Evolutionary conservation across 805 yeast species (phyloP).

Genomic region (Metschnikowia bowlesiae): DNA sequence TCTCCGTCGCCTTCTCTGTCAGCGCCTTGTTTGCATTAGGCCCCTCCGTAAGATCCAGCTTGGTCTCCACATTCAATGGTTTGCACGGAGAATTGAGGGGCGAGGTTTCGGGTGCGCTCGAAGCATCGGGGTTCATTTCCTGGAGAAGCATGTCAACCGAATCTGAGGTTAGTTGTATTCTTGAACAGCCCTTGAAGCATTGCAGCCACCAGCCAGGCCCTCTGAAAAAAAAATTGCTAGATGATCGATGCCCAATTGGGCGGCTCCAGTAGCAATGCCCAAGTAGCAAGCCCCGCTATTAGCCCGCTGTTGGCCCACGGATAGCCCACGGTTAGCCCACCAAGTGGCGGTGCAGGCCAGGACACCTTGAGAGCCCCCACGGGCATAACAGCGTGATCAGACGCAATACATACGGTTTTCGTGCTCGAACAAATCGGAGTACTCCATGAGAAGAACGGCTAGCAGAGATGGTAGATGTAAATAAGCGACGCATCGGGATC

Average conservation of each 20-base stretch:
- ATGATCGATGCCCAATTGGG: too few species aligned
- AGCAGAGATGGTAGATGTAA: not conserved
- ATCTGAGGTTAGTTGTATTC: slow-evolving; percentile 21
- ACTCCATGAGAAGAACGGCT: not conserved
- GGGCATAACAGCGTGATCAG: too few species aligned
- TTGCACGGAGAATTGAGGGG: slow-evolving; percentile 27
- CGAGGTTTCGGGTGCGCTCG: slow-evolving; percentile 7
- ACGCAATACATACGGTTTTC: slow-evolving; percentile 25
- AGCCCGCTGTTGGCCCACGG: too few species aligned
- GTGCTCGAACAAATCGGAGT: slow-evolving; percentile 21
- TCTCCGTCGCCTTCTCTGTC: too few species aligned
- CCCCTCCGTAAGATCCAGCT: not conserved
- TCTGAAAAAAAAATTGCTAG: not conserved
- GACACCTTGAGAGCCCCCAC: too few species aligned
- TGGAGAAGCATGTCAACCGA: slow-evolving; percentile 28
- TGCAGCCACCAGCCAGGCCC: too few species aligned
- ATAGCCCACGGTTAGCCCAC: too few species aligned
- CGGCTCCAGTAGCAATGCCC: too few species aligned
- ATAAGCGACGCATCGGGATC: slow-evolving; percentile 1
- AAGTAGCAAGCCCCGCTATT: too few species aligned
- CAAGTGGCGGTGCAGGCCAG: too few species aligned
- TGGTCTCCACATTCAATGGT: slow-evolving; percentile 22
- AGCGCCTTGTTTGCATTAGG: not conserved
- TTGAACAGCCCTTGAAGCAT: too few species aligned
- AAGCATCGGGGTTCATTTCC: slow-evolving; percentile 19